Conservation (phyloP, 345 rosid species). For the Salix koriyanagi region DNA sequence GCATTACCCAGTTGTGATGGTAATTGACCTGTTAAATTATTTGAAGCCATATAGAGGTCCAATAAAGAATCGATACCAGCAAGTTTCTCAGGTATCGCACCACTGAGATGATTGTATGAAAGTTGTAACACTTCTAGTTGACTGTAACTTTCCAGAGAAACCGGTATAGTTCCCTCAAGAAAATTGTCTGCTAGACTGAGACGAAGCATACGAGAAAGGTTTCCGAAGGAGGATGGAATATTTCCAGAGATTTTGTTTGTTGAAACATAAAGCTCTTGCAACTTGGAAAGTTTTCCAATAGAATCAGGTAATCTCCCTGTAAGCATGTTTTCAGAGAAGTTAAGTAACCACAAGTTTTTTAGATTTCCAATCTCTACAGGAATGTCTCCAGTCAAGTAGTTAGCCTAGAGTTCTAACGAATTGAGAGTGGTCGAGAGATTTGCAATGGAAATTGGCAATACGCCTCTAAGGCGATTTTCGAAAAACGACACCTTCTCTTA, state of each 20-base stretch:
- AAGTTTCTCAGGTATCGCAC: neutral
- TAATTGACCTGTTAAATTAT: too few species aligned
- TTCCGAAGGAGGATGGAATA: neutral
- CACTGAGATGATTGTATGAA: neutral
- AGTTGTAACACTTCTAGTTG: neutral
- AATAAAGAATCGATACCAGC: neutral
- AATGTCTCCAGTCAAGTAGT: neutral
- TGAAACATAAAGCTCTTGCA: neutral
- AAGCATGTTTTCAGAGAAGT: neutral
- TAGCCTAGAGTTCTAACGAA: rapidly evolving
- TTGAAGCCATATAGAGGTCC: neutral
- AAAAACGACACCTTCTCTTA: rapidly evolving
- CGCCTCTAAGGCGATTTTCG: too few species aligned
- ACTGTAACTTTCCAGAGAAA: neutral
- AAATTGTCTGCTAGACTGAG: neutral
- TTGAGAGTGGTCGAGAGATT: neutral
- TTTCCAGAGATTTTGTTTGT: neutral
- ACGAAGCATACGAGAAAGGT: neutral
- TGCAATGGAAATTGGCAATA: neutral
- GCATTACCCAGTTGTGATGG: too few species aligned
- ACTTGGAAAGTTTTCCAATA: neutral
- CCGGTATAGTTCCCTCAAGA: neutral
- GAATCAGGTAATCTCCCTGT: neutral
- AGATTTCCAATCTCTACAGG: neutral
- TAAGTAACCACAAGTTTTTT: neutral